These are phyloP conservation scores for Linanthus parryae DNA, from an alignment of 148 eudicot species.

Conservation along the genomic window DNA sequence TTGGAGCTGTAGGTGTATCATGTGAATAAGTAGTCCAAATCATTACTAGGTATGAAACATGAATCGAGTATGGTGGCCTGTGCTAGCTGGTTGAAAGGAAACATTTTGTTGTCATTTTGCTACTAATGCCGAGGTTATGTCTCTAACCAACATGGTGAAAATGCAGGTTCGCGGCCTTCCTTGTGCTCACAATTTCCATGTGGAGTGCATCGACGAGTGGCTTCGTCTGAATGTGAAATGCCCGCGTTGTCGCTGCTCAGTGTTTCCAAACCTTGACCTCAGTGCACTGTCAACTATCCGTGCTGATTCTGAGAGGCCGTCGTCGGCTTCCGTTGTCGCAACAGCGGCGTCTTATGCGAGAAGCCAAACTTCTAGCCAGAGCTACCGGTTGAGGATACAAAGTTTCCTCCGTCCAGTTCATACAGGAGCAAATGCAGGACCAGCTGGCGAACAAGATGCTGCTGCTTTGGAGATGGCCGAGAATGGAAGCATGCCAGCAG, in stretches of 20 bases:
- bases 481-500: constrained; percentile 32
- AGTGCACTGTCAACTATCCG: constrained; percentile 77
- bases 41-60: too few species aligned
- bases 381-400: constrained; percentile 71
- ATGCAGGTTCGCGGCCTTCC: constrained; percentile 90
- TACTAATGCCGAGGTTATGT: too few species aligned
- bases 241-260: constrained; percentile 92
- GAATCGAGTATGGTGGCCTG: too few species aligned
- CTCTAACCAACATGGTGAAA: too few species aligned
- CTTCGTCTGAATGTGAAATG: constrained; percentile 83
- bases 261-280: constrained; percentile 88
- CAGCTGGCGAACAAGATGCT: constrained; percentile 40
- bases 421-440: constrained; percentile 40
- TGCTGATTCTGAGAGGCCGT: constrained; percentile 51
- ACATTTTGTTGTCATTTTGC: too few species aligned
- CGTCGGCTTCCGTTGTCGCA: constrained; percentile 43
- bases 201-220: constrained; percentile 94
- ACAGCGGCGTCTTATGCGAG: constrained; percentile 52
- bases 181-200: constrained; percentile 95
- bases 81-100: too few species aligned
- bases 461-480: too few species aligned
- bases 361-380: constrained; percentile 72
- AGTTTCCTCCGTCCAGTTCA: constrained; percentile 64
- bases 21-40: too few species aligned
- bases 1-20: too few species aligned